These are phyloP conservation scores for Xylariaceae sp. DNA, from an alignment of 2,329 filamentous ascomycete genomes.

Conservation along the genomic window DNA sequence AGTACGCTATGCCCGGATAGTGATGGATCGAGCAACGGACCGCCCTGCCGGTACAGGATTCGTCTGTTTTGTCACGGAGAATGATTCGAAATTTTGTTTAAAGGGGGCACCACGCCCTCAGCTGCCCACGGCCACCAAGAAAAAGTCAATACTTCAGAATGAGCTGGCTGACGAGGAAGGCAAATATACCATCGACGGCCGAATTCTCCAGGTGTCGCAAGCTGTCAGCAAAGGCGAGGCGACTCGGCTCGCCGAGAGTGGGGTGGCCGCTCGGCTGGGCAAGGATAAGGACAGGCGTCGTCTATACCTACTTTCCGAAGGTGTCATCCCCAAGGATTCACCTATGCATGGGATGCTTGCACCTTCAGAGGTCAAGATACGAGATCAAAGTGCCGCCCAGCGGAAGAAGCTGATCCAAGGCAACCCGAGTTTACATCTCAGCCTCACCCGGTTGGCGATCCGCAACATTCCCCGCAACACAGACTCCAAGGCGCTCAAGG, in stretches of 20 bases:
- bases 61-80: slow-evolving; percentile 77
- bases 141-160: slow-evolving; percentile 81
- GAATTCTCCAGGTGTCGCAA: slow-evolving; percentile 74
- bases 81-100: slow-evolving; percentile 71
- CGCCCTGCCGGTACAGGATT: slow-evolving; percentile 89
- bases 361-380: slow-evolving; percentile 74
- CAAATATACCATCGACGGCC: slow-evolving; percentile 82
- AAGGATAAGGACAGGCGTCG: slow-evolving; percentile 81
- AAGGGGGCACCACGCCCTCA: slow-evolving; percentile 60
- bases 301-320: slow-evolving; percentile 82
- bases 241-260: slow-evolving; percentile 63
- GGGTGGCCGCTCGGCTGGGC: slow-evolving; percentile 54
- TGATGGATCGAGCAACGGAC: slow-evolving; percentile 78
- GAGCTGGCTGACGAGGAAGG: slow-evolving; percentile 75
- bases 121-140: slow-evolving; percentile 40
- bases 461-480: slow-evolving; percentile 84
- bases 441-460: slow-evolving; percentile 80
- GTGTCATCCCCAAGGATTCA: slow-evolving; percentile 70
- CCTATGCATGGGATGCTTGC: slow-evolving; percentile 70
- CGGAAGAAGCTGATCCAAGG: slow-evolving; percentile 83
- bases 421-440: slow-evolving; percentile 84
- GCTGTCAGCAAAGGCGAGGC: slow-evolving; percentile 83
- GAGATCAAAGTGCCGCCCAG: slow-evolving; percentile 79
- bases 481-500: slow-evolving; percentile 81
- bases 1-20: slow-evolving; percentile 85